Base-by-base conservation (phyloP, 805 yeast species). In the Diddensiella transvaalensis region DNA sequence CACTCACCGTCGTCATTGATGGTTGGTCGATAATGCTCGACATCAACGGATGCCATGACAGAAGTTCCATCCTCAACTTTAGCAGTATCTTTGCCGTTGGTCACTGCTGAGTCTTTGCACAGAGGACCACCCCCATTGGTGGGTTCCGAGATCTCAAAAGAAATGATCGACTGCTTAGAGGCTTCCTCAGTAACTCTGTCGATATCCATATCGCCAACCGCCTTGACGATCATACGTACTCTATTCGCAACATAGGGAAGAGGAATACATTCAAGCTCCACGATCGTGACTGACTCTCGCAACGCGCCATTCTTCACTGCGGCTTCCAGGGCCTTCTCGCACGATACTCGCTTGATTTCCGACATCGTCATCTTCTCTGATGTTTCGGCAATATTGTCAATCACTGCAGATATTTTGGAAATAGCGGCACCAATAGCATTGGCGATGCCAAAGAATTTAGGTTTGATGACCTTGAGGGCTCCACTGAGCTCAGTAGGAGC, bases 361-460 rank as follows among this genome's bases (percentile, higher is more conserved):
- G 59, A 61, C 2, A 59, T 24, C 4, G 58, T 47, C 6, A 23
- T 43, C 26, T 40, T 48, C 8, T 50, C 46, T 11, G 53, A 40
- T 21, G 52, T 47, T n/a, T 50, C 47, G 26, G 52, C 58, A 18
- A 66, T 57, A 4, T 39, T 42, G n/a, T 55, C 56, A 5, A 62
- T 49, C n/a, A 59, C 59, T 4, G 67, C 59, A 22, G 76, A 69
- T 3, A 75, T 61, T 50, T 73, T 73, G 19, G 75, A 75, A 59
- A 73, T 57, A 3, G 77, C 77, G 22, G 78, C 77, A 40, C 78
- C 78, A 46, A 75, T 72, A 2, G 79, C 80, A 60, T 75, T 75
- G 4, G 78, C 78, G 45, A 73, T 75, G 36, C 67, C 65, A 56
- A 58, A 67, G 51, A 51, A 73, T 24, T 69, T 69, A 2, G 77